These are phyloP conservation scores for Microcyclospora tardicrescens DNA, from an alignment of 2,329 filamentous ascomycete species.

Conservation along the genomic window DNA sequence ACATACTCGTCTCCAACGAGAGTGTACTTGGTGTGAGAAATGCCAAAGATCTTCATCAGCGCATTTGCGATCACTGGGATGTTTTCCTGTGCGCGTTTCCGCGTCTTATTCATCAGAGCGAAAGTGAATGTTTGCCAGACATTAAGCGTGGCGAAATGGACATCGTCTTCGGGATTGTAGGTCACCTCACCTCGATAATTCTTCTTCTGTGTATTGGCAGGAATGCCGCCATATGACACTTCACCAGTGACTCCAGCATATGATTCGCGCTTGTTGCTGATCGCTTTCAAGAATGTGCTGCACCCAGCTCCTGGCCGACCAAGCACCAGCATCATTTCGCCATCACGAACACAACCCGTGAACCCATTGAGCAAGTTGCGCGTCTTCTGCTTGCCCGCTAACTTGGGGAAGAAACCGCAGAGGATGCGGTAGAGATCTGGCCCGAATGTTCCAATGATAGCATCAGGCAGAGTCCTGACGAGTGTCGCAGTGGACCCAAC, in stretches of 20 bases:
- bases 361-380: constrained; percentile 53
- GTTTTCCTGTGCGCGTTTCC: constrained; percentile 48
- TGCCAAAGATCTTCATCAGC: constrained; percentile 65
- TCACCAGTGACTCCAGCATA: constrained; percentile 57
- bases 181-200: constrained; percentile 63
- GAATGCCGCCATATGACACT: constrained; percentile 58
- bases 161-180: constrained; percentile 66
- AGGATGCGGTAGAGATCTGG: constrained; percentile 61
- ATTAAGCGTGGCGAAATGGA: constrained; percentile 59
- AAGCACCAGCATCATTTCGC: constrained; percentile 59
- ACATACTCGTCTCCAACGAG: constrained; percentile 61
- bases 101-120: constrained; percentile 62
- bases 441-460: constrained; percentile 65
- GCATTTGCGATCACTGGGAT: constrained; percentile 58
- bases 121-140: constrained; percentile 70
- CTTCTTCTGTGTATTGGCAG: constrained; percentile 53
- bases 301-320: constrained; percentile 64
- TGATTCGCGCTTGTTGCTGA: constrained; percentile 54
- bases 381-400: constrained; percentile 37
- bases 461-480: constrained; percentile 60
- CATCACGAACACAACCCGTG: constrained; percentile 49
- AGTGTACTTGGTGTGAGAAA: constrained; percentile 61
- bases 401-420: constrained; percentile 39
- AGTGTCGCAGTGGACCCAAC: constrained; percentile 53
- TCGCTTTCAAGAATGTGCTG: constrained; percentile 62